These are phyloP conservation scores for Eustoma russellianum DNA, from an alignment of 257 asterid species.

Conservation along the genomic window DNA sequence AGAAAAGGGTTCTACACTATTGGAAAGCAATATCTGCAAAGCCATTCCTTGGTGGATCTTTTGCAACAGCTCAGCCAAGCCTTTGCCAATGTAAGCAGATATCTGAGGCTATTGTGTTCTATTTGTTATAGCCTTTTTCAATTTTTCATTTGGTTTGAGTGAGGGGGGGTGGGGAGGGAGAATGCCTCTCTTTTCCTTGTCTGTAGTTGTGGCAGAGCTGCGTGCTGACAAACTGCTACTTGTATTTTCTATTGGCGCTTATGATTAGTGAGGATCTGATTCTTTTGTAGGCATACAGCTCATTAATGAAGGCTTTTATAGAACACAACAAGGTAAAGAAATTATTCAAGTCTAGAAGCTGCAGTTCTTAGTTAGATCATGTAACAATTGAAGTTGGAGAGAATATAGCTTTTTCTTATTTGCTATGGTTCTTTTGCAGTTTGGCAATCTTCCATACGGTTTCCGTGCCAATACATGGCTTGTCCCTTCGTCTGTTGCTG, in stretches of 20 bases:
- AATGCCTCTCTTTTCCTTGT: too few species aligned
- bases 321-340: slow-evolving; percentile 86
- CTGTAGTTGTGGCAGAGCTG: too few species aligned
- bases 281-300: slow-evolving; percentile 79
- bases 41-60: slow-evolving; percentile 94
- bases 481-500: slow-evolving; percentile 60
- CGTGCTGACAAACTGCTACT: too few species aligned
- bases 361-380: slow-evolving; percentile 4
- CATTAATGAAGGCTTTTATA: slow-evolving; percentile 76
- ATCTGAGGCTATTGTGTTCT: not conserved
- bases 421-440: slow-evolving; percentile 42
- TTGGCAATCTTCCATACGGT: slow-evolving; percentile 97
- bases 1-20: slow-evolving; percentile 70
- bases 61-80: slow-evolving; percentile 99
- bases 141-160: not conserved
- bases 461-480: slow-evolving; percentile 99
- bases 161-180: too few species aligned
- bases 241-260: too few species aligned
- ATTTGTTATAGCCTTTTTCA: not conserved
- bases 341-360: slow-evolving; percentile 16
- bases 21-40: slow-evolving; percentile 67
- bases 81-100: slow-evolving; percentile 69
- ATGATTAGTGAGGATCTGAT: slow-evolving; percentile 1
- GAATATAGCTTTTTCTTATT: slow-evolving; percentile 19
- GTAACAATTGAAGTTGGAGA: slow-evolving; percentile 5